Conservation (phyloP, 2,329 filamentous ascomycete genomes). For the Dryadomyces sulphureus region DNA sequence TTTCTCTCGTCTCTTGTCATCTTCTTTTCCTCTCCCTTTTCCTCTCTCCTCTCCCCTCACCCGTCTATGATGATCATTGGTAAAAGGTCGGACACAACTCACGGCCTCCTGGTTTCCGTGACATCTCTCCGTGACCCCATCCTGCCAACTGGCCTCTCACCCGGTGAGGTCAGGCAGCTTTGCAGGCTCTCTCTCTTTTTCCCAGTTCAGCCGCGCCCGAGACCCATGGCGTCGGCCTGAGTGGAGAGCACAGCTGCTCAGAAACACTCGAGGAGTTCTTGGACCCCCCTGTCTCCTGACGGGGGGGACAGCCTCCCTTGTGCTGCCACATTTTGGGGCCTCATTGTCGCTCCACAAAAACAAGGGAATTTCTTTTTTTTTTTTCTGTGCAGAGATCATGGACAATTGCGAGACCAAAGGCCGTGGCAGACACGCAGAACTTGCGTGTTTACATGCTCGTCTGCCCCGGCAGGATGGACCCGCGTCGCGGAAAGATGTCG, state of each 20-base stretch:
- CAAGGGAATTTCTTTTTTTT: conserved; percentile 7
- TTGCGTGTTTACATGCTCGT: neutral
- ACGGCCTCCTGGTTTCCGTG: conserved; percentile 21
- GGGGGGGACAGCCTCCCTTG: neutral
- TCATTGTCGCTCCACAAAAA: neutral
- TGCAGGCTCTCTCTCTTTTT: neutral
- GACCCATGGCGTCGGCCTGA: conserved; percentile 3
- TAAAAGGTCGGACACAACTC: conserved; percentile 30
- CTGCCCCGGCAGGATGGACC: conserved; percentile 6
- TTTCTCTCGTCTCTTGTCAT: no score
- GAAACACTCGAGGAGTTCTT: neutral
- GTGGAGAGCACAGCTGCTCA: conserved; percentile 4
- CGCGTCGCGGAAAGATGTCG: conserved; percentile 7
- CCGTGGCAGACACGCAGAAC: conserved; percentile 33
- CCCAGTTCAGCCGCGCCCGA: neutral
- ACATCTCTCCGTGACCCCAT: conserved; percentile 2
- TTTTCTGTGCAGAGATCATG: conserved; percentile 26
- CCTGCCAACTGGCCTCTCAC: no score
- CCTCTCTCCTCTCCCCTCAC: neutral
- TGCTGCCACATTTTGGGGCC: conserved; percentile 8
- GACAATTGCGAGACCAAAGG: conserved; percentile 50
- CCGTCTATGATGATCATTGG: conserved; percentile 30
- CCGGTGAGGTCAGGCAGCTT: neutral
- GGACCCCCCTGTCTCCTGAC: neutral
- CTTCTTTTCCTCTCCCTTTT: neutral